These are phyloP conservation scores for Atkinsonella hypoxylon DNA, from an alignment of 2,329 filamentous ascomycete genomes.

Conservation along the genomic window DNA sequence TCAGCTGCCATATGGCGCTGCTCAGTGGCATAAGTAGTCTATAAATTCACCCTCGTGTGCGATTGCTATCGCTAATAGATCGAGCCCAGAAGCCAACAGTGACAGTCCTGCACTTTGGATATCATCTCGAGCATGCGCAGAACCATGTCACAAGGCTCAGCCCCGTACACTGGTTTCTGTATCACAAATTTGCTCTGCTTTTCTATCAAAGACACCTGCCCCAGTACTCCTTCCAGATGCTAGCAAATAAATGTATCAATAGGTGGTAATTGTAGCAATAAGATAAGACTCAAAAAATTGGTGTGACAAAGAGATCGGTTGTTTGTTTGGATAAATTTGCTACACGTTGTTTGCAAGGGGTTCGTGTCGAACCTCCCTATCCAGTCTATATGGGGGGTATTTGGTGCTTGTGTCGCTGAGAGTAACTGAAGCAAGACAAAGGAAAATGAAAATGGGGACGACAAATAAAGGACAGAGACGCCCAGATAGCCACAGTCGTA, in stretches of 20 bases:
- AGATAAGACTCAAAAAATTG: constrained; percentile 16
- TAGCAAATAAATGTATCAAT: neutral
- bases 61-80: constrained; percentile 1
- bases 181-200: neutral
- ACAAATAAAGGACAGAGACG: neutral
- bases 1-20: neutral
- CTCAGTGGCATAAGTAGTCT: neutral
- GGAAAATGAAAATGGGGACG: neutral
- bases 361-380: constrained; percentile 13
- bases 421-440: neutral
- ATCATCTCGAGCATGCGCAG: neutral
- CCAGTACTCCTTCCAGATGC: constrained; percentile 2
- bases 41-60: neutral
- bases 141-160: neutral
- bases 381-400: constrained; percentile 26
- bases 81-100: neutral
- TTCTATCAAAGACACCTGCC: neutral
- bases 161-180: neutral
- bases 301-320: constrained; percentile 11
- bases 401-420: constrained; percentile 20
- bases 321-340: constrained; percentile 15
- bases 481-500: neutral
- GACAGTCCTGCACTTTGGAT: neutral
- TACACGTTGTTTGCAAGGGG: constrained; percentile 17
- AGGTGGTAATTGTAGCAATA: constrained; percentile 1